phyloP scores from a whole-genome alignment of 768 basidiomycete genomes.

The Gautieria morchelliformis region DNA sequence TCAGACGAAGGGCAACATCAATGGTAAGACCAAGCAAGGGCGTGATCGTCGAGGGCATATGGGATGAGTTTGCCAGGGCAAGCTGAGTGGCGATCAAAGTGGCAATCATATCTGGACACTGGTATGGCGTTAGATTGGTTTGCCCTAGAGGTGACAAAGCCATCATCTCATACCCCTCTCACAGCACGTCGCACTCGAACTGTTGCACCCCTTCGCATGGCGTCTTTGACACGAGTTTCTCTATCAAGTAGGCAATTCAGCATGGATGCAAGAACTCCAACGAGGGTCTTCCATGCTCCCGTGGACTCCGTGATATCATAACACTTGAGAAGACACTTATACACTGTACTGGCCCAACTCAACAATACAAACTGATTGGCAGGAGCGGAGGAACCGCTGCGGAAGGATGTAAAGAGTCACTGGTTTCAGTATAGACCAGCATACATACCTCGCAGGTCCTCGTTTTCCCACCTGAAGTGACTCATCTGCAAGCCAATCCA shows the following conservation, averaged over 20 bases:
- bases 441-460: slow-evolving; percentile 44
- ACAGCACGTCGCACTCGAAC: slow-evolving; percentile 57
- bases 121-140: background rate
- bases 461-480: slow-evolving; percentile 47
- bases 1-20: slow-evolving; percentile 63
- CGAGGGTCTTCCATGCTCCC: slow-evolving; percentile 41
- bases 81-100: slow-evolving; percentile 46
- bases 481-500: slow-evolving; percentile 71
- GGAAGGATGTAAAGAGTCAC: slow-evolving; percentile 11
- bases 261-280: slow-evolving; percentile 47
- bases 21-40: slow-evolving; percentile 60
- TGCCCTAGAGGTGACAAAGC: background rate
- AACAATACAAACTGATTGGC: slow-evolving; percentile 60
- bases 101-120: slow-evolving; percentile 36
- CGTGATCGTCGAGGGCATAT: slow-evolving; percentile 29
- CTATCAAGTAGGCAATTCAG: slow-evolving; percentile 50
- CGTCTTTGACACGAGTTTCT: slow-evolving; percentile 41
- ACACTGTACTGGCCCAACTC: slow-evolving; percentile 61
- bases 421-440: background rate
- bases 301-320: slow-evolving; percentile 38
- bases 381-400: slow-evolving; percentile 39
- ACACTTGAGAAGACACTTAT: slow-evolving; percentile 37
- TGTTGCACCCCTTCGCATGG: slow-evolving; percentile 51
- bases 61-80: slow-evolving; percentile 37
- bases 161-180: slow-evolving; percentile 38